These are phyloP conservation scores for Saturnispora gosingensis DNA, from an alignment of 805 yeast species.

Conservation along the genomic window DNA sequence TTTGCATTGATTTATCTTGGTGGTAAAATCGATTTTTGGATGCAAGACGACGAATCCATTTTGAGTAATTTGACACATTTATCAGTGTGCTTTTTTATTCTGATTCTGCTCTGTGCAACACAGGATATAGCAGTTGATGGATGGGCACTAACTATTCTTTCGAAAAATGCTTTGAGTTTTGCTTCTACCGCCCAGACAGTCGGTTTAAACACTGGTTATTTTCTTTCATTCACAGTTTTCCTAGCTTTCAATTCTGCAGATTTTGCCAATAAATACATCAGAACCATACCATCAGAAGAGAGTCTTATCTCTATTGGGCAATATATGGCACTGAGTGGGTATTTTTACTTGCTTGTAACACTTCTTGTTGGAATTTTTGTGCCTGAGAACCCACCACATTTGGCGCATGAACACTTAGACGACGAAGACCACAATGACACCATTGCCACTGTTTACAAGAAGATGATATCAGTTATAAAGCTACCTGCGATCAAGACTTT, in stretches of 20 bases:
- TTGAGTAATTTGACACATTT: constrained; percentile 39
- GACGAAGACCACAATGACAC: constrained; percentile 9
- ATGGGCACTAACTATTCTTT: constrained; percentile 89
- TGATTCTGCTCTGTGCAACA: constrained; percentile 88
- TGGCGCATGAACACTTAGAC: constrained; percentile 13
- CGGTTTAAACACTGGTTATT: constrained; percentile 90
- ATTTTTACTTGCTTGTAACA: constrained; percentile 60
- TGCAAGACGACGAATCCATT: constrained; percentile 36
- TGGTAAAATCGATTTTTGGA: constrained; percentile 37
- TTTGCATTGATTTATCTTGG: constrained; percentile 61
- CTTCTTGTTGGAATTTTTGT: constrained; percentile 46
- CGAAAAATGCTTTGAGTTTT: constrained; percentile 69
- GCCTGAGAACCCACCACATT: constrained; percentile 62
- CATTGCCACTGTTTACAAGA: constrained; percentile 38
- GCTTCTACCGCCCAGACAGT: constrained; percentile 98
- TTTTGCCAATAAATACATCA: constrained; percentile 78
- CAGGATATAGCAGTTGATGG: constrained; percentile 99
- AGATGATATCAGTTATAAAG: constrained; percentile 62
- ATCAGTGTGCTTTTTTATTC: constrained; percentile 61
- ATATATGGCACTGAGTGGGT: constrained; percentile 73
- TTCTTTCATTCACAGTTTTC: constrained; percentile 83
- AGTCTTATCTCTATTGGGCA: constrained; percentile 68
- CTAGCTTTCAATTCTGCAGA: constrained; percentile 86
- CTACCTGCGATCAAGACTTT: constrained; percentile 66
- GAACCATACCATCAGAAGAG: constrained; percentile 46